Evolutionary conservation across 2,329 filamentous ascomycete genomes (phyloP), one percentile per base, ranked within the genome.

Genomic region (Pyrenophora teres): DNA sequence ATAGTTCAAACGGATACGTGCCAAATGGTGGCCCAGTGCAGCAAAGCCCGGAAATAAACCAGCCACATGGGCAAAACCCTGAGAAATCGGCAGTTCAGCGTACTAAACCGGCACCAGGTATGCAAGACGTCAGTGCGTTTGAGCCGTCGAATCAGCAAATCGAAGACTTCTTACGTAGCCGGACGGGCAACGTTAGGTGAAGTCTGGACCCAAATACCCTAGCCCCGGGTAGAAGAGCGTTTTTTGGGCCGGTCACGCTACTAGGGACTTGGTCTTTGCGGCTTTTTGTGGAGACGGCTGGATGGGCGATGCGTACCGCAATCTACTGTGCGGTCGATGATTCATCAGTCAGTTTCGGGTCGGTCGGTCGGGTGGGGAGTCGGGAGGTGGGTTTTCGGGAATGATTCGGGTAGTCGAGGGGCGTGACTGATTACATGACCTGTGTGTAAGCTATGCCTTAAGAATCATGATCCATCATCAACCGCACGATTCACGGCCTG

Each of bases 111-210:
- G 10, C 9, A 12, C 27, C 10, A 30, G 7, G 9, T 3, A 30
- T 2, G 27, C 7, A 30, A 30, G 27, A 30, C 2, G 27, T 25
- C 23, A 30, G 12, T 30, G 27, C 27, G 27, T 13, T 9, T 13
- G 33, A 46, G 19, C 36, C 31, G 37, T 32, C 40, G 5, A 52
- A 64, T 30, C 47, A 52, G 8, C 43, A 65, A 44, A 58, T 67
- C 6, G 62, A 64, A 37, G 54, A 45, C 3, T 63, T 63, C 33
- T 46, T 68, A 13, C 58, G 67, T 12, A 57, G 54, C 6, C 65
- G 60, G 41, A 56, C 52, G 44, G 62, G 64, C 27, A 59, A 41
- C 40, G 30, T 49, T 9, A 32, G 30, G n/a, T 35, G 16, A 50
- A 15, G 18, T 15, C 19, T 9, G 10, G 16, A 21, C 19, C 19